Evolutionary conservation across 257 asterid genomes (phyloP).

Genomic region (Capsicum rhomboideum): DNA sequence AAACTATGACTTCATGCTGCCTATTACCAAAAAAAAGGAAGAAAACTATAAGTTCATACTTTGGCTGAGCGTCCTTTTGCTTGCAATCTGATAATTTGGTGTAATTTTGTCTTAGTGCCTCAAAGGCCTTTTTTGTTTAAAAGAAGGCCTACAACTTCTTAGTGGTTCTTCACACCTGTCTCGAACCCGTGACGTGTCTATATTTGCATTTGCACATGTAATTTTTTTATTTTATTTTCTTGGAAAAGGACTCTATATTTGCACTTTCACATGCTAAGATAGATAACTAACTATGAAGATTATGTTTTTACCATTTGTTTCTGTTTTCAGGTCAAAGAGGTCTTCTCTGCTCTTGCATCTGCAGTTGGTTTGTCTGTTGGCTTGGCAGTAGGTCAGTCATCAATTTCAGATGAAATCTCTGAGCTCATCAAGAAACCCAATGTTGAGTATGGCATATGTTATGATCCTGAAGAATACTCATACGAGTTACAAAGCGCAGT

Average conservation of each 20-base stretch:
- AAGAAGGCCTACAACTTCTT: neutral
- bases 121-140: neutral
- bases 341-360: constrained; percentile 70
- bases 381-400: constrained; percentile 93
- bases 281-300: neutral
- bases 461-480: constrained; percentile 37
- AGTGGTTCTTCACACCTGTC: neutral
- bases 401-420: constrained; percentile 79
- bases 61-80: neutral
- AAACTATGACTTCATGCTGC: neutral
- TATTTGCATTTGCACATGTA: neutral
- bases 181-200: neutral
- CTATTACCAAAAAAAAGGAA: neutral
- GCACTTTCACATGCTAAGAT: neutral
- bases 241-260: neutral
- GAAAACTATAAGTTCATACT: too few species aligned
- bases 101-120: neutral
- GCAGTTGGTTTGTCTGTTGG: constrained; percentile 96
- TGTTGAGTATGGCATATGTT: constrained; percentile 33
- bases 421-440: constrained; percentile 65
- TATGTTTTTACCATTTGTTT: neutral
- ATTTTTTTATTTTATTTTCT: neutral
- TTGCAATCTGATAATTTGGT: neutral
- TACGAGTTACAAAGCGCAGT: constrained; percentile 54
- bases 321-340: constrained; percentile 70